These are phyloP conservation scores for Corymbia calophylla DNA, from an alignment of 441 rosid species.

Conservation along the genomic window DNA sequence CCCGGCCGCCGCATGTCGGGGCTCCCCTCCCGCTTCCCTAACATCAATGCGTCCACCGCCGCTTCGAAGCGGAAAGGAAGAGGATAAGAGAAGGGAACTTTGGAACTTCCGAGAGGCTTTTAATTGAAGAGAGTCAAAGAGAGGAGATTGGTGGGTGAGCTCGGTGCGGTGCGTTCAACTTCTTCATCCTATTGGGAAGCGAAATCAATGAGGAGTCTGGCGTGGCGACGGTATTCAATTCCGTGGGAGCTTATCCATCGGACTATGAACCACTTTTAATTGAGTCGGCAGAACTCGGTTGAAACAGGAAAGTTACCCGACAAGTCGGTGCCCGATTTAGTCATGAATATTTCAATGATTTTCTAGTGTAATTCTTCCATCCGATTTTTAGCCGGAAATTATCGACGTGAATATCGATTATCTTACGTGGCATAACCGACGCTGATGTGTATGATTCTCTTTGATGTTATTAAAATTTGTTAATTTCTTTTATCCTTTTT, in stretches of 20 bases:
- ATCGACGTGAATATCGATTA: rapidly evolving
- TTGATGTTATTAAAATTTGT: rapidly evolving
- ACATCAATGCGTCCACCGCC: not conserved
- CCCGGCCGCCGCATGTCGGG: not conserved
- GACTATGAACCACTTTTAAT: not conserved
- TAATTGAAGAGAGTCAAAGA: not conserved
- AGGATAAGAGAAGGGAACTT: not conserved
- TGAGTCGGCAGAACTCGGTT: too few relatives aligned
- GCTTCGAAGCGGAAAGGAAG: not conserved
- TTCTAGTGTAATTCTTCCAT: rapidly evolving
- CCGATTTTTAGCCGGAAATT: not conserved
- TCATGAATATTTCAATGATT: not conserved
- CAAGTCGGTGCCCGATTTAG: too few relatives aligned
- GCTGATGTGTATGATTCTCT: rapidly evolving
- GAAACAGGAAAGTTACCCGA: too few relatives aligned
- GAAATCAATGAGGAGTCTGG: not conserved
- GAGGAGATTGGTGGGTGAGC: not conserved
- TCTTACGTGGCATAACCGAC: rapidly evolving
- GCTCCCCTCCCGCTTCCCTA: not conserved
- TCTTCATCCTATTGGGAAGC: not conserved
- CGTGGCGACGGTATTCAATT: not conserved
- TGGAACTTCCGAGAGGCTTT: not conserved
- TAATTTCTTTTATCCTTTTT: not conserved
- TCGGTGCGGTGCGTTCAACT: not conserved
- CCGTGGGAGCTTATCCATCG: not conserved